Conservation (phyloP, 2,329 filamentous ascomycete species). For the Diaporthe australafricana region DNA sequence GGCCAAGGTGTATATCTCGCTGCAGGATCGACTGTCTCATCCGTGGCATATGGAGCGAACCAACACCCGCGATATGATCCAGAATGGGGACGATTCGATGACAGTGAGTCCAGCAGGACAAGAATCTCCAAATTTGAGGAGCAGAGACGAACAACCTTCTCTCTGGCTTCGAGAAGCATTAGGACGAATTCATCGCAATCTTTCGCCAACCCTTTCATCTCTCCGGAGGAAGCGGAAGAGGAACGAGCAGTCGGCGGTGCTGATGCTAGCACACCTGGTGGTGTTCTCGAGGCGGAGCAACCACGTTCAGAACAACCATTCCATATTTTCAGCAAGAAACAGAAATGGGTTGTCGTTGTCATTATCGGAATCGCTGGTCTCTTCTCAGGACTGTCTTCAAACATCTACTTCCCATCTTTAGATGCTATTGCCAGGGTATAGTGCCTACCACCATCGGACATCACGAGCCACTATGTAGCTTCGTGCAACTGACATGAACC, state of each 20-base stretch:
- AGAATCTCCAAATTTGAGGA: neutral
- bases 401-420: constrained; percentile 62
- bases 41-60: neutral
- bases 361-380: constrained; percentile 62
- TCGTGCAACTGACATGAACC: neutral
- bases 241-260: neutral
- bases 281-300: neutral
- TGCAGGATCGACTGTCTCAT: neutral
- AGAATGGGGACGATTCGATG: constrained; percentile 1
- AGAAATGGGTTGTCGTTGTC: constrained; percentile 60
- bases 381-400: constrained; percentile 64
- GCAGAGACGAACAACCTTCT: neutral
- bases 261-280: neutral
- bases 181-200: neutral
- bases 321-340: constrained; percentile 49
- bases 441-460: no score
- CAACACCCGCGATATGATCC: neutral
- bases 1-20: constrained; percentile 3
- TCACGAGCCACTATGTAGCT: no score
- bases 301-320: constrained; percentile 39
- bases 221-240: neutral
- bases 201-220: neutral
- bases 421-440: constrained; percentile 50
- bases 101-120: neutral
- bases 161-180: neutral